Conservation (phyloP, 164 flowering plant genomes). For the Chimonanthus salicifolius region DNA sequence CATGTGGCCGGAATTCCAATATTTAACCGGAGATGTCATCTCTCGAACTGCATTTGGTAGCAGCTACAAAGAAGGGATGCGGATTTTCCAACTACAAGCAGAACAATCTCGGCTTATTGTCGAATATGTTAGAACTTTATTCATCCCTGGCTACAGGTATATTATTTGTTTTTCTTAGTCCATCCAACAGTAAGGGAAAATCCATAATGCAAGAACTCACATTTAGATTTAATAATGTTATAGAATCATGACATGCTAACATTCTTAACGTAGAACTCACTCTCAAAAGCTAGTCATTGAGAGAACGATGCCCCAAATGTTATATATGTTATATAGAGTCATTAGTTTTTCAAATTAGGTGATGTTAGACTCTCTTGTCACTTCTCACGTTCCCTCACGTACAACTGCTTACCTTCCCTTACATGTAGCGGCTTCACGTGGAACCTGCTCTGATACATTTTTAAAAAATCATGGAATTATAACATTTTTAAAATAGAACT, state of each 20-base stretch:
- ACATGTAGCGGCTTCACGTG: too few species aligned
- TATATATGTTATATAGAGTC: too few species aligned
- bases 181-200: not conserved
- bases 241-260: not conserved
- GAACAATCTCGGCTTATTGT: conserved; percentile 4
- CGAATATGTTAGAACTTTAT: conserved; percentile 9
- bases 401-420: too few species aligned
- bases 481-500: too few species aligned
- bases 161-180: not conserved
- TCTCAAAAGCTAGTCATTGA: too few species aligned
- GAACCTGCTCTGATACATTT: not conserved
- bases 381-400: too few species aligned
- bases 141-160: conserved; percentile 42
- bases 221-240: not conserved
- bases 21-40: conserved; percentile 11
- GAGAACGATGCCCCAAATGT: too few species aligned
- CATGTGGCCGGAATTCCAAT: conserved; percentile 20
- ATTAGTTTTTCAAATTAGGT: too few species aligned
- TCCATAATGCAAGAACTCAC: too few species aligned
- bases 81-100: conserved; percentile 20
- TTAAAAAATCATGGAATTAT: not conserved
- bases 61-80: conserved; percentile 13
- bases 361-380: too few species aligned
- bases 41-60: conserved; percentile 16
- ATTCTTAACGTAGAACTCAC: too few species aligned